These are phyloP conservation scores for Licmophora abbreviata DNA, from an alignment of 108 stramenopile genomes.

Conservation along the genomic window DNA sequence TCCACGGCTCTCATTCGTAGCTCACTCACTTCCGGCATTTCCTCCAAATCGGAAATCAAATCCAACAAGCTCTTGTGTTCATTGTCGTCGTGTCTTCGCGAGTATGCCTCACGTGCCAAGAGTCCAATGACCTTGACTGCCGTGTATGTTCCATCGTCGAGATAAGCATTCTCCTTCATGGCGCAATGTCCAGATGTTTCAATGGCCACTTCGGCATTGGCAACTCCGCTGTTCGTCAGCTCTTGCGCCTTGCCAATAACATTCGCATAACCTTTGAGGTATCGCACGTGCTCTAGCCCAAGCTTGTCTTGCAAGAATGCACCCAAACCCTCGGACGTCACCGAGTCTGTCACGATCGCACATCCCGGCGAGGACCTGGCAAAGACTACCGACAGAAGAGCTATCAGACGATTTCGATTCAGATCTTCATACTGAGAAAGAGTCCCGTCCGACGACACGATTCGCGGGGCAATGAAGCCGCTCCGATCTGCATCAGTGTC, in stretches of 20 bases:
- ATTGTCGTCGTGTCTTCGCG: constrained; percentile 13
- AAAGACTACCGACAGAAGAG: constrained; percentile 63
- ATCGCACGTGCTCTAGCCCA: constrained; percentile 60
- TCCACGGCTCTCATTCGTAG: constrained; percentile 47
- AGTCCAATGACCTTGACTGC: constrained; percentile 68
- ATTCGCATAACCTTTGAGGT: constrained; percentile 78
- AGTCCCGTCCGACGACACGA: constrained; percentile 10
- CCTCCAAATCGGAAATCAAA: constrained; percentile 50
- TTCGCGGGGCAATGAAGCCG: constrained; percentile 61
- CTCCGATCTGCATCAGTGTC: constrained; percentile 86
- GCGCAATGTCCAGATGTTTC: constrained; percentile 83
- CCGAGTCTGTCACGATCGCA: constrained; percentile 72
- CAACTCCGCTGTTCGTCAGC: constrained; percentile 47
- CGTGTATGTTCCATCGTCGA: constrained; percentile 86
- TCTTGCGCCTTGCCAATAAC: constrained; percentile 74
- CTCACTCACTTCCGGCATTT: constrained; percentile 56
- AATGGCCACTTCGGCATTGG: constrained; percentile 70
- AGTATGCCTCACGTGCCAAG: constrained; percentile 21
- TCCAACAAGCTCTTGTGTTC: constrained; percentile 27
- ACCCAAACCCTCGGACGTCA: constrained; percentile 64
- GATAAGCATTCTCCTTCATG: constrained; percentile 65
- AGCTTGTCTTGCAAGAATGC: constrained; percentile 43
- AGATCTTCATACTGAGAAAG: constrained; percentile 44
- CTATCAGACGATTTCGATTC: constrained; percentile 78
- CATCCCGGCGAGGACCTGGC: constrained; percentile 44